A percentile compares a stretch with the other conserved stretches of the same genome.
phyloP scores from a whole-genome alignment of 176 grass and related monocot genomes.

The Lolium rigidum region DNA sequence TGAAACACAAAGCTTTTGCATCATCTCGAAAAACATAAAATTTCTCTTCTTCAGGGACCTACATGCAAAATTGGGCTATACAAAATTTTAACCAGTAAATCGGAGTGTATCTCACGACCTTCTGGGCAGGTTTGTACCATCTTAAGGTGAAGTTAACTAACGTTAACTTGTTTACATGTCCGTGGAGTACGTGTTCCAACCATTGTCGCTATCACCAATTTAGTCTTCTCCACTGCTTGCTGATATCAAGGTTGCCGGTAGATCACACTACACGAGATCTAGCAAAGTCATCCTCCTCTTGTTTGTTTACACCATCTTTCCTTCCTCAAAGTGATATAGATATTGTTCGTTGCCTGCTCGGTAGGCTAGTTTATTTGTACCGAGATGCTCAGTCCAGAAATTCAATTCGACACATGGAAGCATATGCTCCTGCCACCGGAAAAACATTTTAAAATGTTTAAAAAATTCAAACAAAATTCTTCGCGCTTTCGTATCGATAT shows the following conservation, averaged over 20 bases:
- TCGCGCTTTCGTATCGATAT: too few species aligned
- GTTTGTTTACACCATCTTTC: neutral
- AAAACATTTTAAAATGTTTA: too few species aligned
- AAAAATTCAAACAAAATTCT: too few species aligned
- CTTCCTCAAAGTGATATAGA: neutral
- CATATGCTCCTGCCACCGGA: too few species aligned
- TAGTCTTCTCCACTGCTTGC: neutral
- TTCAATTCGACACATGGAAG: too few species aligned
- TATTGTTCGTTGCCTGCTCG: neutral
- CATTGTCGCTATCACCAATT: conserved; percentile 15
- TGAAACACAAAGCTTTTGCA: too few species aligned
- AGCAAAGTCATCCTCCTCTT: neutral
- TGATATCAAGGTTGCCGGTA: neutral
- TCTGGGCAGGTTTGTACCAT: neutral
- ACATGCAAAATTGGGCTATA: neutral
- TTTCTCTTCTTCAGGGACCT: neutral
- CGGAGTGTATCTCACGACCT: neutral
- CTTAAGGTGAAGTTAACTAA: neutral
- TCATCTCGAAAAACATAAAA: too few species aligned
- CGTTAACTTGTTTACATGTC: neutral
- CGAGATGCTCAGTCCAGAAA: too few species aligned
- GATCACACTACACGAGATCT: conserved; percentile 49
- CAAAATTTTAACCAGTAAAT: neutral
- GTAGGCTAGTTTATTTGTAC: too few species aligned
- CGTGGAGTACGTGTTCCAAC: conserved; percentile 29